Conservation (phyloP, 169 alveolate species). For the Eimeria praecox region DNA sequence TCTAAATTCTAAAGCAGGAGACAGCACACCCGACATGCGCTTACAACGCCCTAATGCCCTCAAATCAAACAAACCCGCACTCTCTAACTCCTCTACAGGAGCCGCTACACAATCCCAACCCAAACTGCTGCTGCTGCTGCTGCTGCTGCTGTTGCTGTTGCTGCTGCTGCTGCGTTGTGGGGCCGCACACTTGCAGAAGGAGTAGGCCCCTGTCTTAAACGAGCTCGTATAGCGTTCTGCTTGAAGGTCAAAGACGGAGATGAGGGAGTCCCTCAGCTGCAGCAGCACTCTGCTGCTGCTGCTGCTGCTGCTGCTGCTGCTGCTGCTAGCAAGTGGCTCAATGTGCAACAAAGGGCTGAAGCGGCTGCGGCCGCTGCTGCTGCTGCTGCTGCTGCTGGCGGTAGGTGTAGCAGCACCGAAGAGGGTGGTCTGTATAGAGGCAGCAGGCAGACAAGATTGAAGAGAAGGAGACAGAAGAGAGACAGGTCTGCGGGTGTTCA, state of each 20-base stretch:
- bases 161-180: background rate
- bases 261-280: constrained; percentile 51
- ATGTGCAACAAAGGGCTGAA: constrained; percentile 46
- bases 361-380: background rate
- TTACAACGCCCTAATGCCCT: background rate
- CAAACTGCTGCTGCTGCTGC: constrained; percentile 11
- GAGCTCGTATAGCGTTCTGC: background rate
- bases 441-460: background rate
- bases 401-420: background rate
- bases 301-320: constrained; percentile 57
- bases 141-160: constrained; percentile 6
- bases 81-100: constrained; percentile 19
- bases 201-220: constrained; percentile 34
- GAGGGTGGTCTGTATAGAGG: background rate
- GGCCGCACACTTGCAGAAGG: constrained; percentile 47
- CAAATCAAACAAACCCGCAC: constrained; percentile 1
- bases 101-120: constrained; percentile 25
- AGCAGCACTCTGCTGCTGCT: constrained; percentile 40
- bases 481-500: background rate
- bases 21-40: background rate
- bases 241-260: constrained; percentile 27
- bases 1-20: background rate
- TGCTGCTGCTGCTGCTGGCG: background rate
- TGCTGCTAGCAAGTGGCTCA: constrained; percentile 8
- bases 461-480: constrained; percentile 18